A percentile compares a stretch with the other conserved stretches of the same genome.
phyloP scores from a whole-genome alignment of 2,329 filamentous ascomycete genomes.

The Grosmannia penicillata region DNA sequence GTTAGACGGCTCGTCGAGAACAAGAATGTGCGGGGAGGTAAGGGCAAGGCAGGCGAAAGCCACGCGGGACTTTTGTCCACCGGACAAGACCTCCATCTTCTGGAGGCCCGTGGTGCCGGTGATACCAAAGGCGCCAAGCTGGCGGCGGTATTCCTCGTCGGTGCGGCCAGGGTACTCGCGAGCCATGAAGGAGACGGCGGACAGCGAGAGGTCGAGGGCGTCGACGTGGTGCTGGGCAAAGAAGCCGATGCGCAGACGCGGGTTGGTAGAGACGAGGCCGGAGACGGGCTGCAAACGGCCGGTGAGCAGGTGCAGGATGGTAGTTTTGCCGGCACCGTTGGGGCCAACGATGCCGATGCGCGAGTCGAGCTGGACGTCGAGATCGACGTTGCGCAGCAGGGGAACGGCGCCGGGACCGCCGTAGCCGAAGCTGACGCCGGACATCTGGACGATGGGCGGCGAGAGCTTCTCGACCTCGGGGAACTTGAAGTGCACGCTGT shows the following conservation, averaged over 20 bases:
- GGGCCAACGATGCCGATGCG: conserved; percentile 98
- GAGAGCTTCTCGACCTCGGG: conserved; percentile 96
- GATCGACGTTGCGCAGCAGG: conserved; percentile 72
- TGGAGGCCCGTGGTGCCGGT: conserved; percentile 94
- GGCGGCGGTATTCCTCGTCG: conserved; percentile 92
- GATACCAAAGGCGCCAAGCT: conserved; percentile 77
- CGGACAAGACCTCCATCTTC: conserved; percentile 86
- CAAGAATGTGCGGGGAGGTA: conserved; percentile 89
- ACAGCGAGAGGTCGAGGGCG: conserved; percentile 75
- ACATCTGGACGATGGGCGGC: conserved; percentile 96
- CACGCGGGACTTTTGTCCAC: conserved; percentile 96
- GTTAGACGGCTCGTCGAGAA: conserved; percentile 96
- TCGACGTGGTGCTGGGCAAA: conserved; percentile 99
- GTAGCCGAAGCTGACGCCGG: conserved; percentile 83
- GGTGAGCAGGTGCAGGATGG: conserved; percentile 93
- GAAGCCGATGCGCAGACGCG: conserved; percentile 82
- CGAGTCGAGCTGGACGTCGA: conserved; percentile 95
- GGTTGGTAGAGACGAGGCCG: conserved; percentile 77
- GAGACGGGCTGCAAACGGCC: conserved; percentile 62
- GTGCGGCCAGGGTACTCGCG: conserved; percentile 79
- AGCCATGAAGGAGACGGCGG: conserved; percentile 92
- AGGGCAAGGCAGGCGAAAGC: conserved; percentile 94
- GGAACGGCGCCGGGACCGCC: conserved; percentile 60
- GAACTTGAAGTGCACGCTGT: conserved; percentile 93
- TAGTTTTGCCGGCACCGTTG: conserved; percentile 97